Conservation (phyloP, 768 basidiomycete species). For the Trametes punicea region DNA sequence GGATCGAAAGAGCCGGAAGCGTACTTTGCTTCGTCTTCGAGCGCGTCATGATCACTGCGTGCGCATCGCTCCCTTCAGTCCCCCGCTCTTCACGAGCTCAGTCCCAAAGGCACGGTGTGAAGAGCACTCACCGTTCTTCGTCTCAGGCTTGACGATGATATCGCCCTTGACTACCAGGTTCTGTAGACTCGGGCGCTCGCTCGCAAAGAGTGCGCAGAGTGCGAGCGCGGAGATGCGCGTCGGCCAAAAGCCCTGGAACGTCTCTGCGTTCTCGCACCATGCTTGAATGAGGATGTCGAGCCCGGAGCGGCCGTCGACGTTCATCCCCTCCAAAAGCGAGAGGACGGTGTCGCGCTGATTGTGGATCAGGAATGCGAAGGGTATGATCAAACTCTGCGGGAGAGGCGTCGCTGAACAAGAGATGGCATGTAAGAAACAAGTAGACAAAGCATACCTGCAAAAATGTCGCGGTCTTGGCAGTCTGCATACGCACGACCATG, state of each 20-base stretch:
- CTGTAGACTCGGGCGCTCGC: constrained; percentile 63
- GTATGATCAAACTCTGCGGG: constrained; percentile 77
- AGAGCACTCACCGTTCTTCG: constrained; percentile 66
- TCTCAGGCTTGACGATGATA: constrained; percentile 78
- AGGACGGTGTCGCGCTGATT: constrained; percentile 82
- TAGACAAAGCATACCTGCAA: constrained; percentile 59
- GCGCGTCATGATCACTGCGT: constrained; percentile 91
- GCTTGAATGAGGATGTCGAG: constrained; percentile 87
- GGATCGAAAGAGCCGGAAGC: constrained; percentile 28
- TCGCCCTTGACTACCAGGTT: constrained; percentile 85
- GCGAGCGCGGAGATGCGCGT: constrained; percentile 82
- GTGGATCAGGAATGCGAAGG: constrained; percentile 91
- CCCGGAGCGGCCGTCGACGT: constrained; percentile 55
- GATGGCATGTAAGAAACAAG: background rate
- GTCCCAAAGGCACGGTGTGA: background rate
- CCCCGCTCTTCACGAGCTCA: background rate
- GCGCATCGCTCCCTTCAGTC: background rate
- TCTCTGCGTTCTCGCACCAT: constrained; percentile 94
- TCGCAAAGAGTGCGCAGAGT: constrained; percentile 67
- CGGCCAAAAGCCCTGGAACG: constrained; percentile 95
- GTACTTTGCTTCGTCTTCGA: constrained; percentile 84
- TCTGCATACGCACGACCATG: constrained; percentile 76
- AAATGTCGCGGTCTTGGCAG: constrained; percentile 88
- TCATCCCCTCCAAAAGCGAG: constrained; percentile 67
- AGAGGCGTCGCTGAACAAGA: background rate